A percentile compares a stretch with the other conserved stretches of the same genome.
phyloP scores from a whole-genome alignment of 495 filamentous ascomycete genomes.

The Neurospora intermedia region DNA sequence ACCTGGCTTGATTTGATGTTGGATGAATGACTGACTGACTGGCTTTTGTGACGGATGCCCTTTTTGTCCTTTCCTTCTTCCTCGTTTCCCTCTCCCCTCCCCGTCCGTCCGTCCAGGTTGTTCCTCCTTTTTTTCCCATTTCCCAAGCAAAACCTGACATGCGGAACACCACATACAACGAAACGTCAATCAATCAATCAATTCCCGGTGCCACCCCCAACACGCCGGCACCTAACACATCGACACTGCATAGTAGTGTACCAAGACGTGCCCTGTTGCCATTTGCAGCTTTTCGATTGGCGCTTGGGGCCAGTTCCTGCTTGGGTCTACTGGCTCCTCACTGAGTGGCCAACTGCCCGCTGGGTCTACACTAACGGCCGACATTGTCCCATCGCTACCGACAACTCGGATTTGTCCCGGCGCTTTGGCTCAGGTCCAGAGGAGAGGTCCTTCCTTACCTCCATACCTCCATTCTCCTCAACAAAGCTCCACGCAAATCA shows the following conservation, averaged over 20 bases:
- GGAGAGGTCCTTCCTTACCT: not conserved
- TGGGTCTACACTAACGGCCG: not conserved
- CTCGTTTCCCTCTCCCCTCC: not conserved
- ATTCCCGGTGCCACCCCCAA: not conserved
- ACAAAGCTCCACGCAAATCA: not conserved
- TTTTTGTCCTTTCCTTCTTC: not conserved
- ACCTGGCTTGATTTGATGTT: conserved; percentile 1
- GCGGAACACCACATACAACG: not conserved
- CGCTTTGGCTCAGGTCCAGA: not conserved
- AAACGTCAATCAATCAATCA: not conserved
- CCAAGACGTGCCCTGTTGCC: too few species aligned
- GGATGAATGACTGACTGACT: not conserved
- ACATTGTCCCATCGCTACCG: not conserved
- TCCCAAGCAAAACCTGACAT: not conserved
- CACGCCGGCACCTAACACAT: not conserved
- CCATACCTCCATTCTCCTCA: not conserved
- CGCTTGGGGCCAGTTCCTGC: not conserved
- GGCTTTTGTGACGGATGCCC: not conserved
- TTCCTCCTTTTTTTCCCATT: not conserved
- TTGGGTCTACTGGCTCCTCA: not conserved
- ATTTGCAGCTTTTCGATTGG: not conserved
- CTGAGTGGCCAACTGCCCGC: not conserved
- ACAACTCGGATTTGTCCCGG: not conserved
- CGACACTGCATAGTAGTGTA: not conserved
- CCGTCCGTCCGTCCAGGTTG: not conserved